A percentile compares a stretch with the other conserved stretches of the same genome.
These are phyloP conservation scores for Cokeromyces recurvatus DNA, from an alignment of 371 early-diverging fungal genomes.

Conservation along the genomic window DNA sequence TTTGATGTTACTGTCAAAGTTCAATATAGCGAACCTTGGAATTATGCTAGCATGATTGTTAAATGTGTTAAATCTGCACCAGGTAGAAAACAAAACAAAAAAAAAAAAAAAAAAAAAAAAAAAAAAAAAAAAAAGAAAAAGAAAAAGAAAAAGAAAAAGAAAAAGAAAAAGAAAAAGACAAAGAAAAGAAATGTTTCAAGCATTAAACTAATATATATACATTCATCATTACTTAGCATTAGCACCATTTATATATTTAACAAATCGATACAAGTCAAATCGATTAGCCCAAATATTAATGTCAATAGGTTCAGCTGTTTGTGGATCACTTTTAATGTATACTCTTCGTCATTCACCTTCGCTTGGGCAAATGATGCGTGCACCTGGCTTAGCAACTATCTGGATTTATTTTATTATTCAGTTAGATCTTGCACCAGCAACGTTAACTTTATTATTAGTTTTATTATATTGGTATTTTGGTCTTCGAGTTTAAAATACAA, in stretches of 20 bases:
- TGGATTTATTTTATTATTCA: conserved; percentile 60
- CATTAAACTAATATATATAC: neutral
- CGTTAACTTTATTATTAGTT: conserved; percentile 39
- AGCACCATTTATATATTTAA: conserved; percentile 49
- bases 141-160: too few relatives aligned
- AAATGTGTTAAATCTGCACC: conserved; percentile 45
- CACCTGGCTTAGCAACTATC: conserved; percentile 57
- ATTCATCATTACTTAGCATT: conserved; percentile 30
- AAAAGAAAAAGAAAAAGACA: too few relatives aligned
- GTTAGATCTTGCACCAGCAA: conserved; percentile 51
- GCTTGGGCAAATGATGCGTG: conserved; percentile 57
- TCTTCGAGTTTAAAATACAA: conserved; percentile 4
- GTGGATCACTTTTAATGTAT: conserved; percentile 52
- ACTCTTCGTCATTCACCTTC: conserved; percentile 56
- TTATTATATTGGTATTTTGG: conserved; percentile 54
- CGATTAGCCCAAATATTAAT: conserved; percentile 39
- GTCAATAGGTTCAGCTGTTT: conserved; percentile 32
- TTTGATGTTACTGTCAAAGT: conserved; percentile 58
- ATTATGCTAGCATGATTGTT: conserved; percentile 23
- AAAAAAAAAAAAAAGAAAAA: too few relatives aligned
- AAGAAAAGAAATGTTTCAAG: too few relatives aligned
- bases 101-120: too few relatives aligned
- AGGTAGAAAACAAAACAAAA: conserved; percentile 28
- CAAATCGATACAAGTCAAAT: conserved; percentile 46
- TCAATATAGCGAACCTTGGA: conserved; percentile 53